These are phyloP conservation scores for Angophora floribunda DNA, from an alignment of 345 rosid species.

Conservation along the genomic window DNA sequence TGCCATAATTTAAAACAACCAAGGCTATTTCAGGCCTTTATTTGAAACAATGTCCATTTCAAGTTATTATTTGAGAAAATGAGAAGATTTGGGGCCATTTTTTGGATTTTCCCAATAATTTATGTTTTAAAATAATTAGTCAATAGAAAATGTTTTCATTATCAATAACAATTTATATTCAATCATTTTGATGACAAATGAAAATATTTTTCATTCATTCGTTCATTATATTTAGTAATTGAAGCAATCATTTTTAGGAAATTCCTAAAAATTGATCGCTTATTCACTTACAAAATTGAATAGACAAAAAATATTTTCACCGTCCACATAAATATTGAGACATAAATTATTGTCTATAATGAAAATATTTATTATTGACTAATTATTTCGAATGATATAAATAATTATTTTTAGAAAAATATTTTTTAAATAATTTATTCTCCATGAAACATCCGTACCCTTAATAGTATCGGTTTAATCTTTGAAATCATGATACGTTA, in stretches of 20 bases:
- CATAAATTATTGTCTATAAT: neutral
- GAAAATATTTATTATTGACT: neutral
- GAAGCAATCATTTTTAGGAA: too few relatives aligned
- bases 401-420: neutral
- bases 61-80: too few relatives aligned
- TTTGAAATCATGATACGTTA: neutral
- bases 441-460: neutral
- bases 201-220: too few relatives aligned
- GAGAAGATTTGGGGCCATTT: too few relatives aligned
- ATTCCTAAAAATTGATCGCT: neutral
- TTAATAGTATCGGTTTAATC: neutral
- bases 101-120: too few relatives aligned
- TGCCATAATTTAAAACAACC: too few relatives aligned
- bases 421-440: neutral
- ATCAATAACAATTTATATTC: neutral
- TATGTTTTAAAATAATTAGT: too few relatives aligned
- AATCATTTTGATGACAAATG: too few relatives aligned
- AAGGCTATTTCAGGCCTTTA: too few relatives aligned
- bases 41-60: too few relatives aligned
- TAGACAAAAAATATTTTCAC: neutral
- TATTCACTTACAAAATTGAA: neutral
- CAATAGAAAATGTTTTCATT: neutral
- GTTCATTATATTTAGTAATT: too few relatives aligned
- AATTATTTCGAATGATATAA: neutral
- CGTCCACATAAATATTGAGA: accelerated